These are phyloP conservation scores for Penicillium aurantiogriseum DNA, from an alignment of 2,329 filamentous ascomycete genomes.

Conservation along the genomic window DNA sequence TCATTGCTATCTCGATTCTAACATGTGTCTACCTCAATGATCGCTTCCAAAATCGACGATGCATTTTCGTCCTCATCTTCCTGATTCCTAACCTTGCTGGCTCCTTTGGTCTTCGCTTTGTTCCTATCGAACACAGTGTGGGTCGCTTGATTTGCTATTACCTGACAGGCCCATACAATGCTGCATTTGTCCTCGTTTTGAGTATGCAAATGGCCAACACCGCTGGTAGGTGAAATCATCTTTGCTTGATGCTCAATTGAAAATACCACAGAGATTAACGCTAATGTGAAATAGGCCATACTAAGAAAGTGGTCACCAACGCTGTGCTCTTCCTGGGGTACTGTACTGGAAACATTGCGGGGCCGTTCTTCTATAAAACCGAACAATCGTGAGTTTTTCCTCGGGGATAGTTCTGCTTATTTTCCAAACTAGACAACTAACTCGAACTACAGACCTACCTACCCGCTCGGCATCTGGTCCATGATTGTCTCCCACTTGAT, in stretches of 20 bases:
- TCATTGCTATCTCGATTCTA: slow-evolving; percentile 53
- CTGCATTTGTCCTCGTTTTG: slow-evolving; percentile 52
- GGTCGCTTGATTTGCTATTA: slow-evolving; percentile 60
- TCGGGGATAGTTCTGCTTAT: neutral
- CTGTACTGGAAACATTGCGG: slow-evolving; percentile 60
- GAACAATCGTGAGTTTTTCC: slow-evolving; percentile 44
- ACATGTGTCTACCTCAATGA: slow-evolving; percentile 51
- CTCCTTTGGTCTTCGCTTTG: slow-evolving; percentile 57
- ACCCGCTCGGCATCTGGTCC: slow-evolving; percentile 55
- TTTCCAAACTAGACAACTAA: neutral
- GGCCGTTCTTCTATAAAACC: slow-evolving; percentile 62
- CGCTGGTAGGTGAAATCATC: slow-evolving; percentile 32
- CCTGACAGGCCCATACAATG: slow-evolving; percentile 55
- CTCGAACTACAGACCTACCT: slow-evolving; percentile 40
- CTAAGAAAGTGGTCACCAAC: slow-evolving; percentile 65
- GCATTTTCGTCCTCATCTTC: slow-evolving; percentile 55
- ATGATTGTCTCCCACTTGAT: slow-evolving; percentile 57
- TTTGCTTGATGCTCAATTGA: neutral
- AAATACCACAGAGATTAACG: too few species aligned
- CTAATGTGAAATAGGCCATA: slow-evolving; percentile 46
- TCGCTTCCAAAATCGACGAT: slow-evolving; percentile 49
- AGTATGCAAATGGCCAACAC: slow-evolving; percentile 48
- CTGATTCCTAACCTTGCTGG: slow-evolving; percentile 60
- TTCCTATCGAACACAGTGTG: slow-evolving; percentile 50
- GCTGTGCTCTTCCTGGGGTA: slow-evolving; percentile 60